phyloP scores from a whole-genome alignment of 139 green algal species.

The Chlorella sp. region DNA sequence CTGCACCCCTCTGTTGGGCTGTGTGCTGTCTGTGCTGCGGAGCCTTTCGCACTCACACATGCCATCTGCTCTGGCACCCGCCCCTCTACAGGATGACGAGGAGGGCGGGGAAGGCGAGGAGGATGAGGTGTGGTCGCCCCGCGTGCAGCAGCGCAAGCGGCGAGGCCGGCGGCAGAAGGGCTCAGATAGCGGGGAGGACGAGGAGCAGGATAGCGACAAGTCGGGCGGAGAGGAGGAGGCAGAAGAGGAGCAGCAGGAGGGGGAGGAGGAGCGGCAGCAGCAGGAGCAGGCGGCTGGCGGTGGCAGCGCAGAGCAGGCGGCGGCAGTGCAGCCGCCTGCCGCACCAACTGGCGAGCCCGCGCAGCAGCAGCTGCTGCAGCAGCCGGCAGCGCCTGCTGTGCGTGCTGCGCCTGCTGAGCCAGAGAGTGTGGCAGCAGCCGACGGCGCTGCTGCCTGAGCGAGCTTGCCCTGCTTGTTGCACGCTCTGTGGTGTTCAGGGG shows the following conservation, averaged over 20 bases:
- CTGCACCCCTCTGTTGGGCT: no score
- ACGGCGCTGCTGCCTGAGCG: background rate
- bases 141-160: conserved; percentile 18
- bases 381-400: background rate
- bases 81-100: conserved; percentile 15
- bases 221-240: background rate
- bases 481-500: no score
- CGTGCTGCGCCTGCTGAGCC: background rate
- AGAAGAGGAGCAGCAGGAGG: background rate
- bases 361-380: background rate
- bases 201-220: background rate
- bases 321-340: background rate
- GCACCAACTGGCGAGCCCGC: background rate
- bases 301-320: background rate
- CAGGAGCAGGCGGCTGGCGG: background rate
- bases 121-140: conserved; percentile 38
- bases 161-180: background rate
- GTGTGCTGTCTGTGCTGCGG: no score
- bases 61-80: no score
- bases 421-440: background rate
- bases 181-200: conserved; percentile 4
- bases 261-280: background rate
- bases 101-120: conserved; percentile 54
- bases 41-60: no score
- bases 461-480: no score